Percentiles rank a stretch among this genome's conserved stretches.
These are phyloP conservation scores for Coemansia sp. DNA, from an alignment of 192 early-diverging fungal species.

Conservation along the genomic window DNA sequence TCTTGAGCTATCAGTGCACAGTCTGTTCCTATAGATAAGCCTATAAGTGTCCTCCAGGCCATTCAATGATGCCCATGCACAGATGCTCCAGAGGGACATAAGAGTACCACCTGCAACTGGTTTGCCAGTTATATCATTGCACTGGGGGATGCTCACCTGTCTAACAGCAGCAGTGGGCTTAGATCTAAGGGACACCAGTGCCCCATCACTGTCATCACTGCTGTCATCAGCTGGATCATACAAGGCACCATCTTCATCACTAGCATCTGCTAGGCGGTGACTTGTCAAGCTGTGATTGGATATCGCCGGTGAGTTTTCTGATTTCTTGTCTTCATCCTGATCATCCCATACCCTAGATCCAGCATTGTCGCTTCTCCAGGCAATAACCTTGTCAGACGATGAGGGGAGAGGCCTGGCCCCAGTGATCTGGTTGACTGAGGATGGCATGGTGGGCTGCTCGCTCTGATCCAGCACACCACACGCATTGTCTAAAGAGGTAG, in stretches of 20 bases:
- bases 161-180: too few species aligned
- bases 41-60: slow-evolving; percentile 13
- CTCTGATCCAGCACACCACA: neutral
- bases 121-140: slow-evolving; percentile 10
- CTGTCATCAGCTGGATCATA: neutral
- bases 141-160: neutral
- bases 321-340: neutral
- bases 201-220: slow-evolving; percentile 3
- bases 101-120: slow-evolving; percentile 16
- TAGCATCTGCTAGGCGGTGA: too few species aligned
- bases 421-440: slow-evolving; percentile 26
- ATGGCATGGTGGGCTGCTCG: slow-evolving; percentile 21
- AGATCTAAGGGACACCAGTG: too few species aligned
- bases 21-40: neutral
- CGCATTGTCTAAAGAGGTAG: neutral
- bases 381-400: slow-evolving; percentile 19
- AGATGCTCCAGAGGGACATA: slow-evolving; percentile 24
- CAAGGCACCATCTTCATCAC: neutral
- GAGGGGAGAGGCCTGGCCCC: neutral
- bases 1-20: slow-evolving; percentile 15
- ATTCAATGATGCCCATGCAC: slow-evolving; percentile 34
- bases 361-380: slow-evolving; percentile 9
- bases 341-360: neutral
- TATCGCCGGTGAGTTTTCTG: too few species aligned
- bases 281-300: too few species aligned